A percentile compares a stretch with the other conserved stretches of the same genome.
Evolutionary conservation across 768 basidiomycete species (phyloP).

Genomic region (Lyophyllum decastes): DNA sequence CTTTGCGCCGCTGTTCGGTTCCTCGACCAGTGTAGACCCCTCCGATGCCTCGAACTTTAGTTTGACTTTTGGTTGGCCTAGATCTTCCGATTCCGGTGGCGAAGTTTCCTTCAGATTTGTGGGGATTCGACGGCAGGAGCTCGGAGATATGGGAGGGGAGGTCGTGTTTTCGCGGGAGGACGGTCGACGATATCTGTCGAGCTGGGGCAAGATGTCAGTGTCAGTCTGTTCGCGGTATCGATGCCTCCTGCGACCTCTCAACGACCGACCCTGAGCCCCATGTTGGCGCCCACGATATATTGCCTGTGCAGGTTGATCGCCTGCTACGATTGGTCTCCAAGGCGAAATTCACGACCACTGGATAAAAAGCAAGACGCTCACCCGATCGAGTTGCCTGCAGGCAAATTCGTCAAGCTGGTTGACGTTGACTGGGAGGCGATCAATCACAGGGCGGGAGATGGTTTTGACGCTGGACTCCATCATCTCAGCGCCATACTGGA

Average conservation of each 20-base stretch:
- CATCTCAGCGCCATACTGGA: constrained; percentile 84
- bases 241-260: no score
- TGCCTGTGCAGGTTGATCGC: no score
- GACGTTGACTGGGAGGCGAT: constrained; percentile 73
- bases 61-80: constrained; percentile 24
- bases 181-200: constrained; percentile 51
- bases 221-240: neutral
- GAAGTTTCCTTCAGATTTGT: constrained; percentile 8
- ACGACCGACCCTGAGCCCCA: no score
- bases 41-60: constrained; percentile 22
- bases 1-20: neutral
- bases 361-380: constrained; percentile 35
- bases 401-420: constrained; percentile 85
- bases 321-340: no score
- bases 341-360: no score
- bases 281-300: no score
- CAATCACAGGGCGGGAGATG: constrained; percentile 80
- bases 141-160: constrained; percentile 12
- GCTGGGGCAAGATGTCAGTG: constrained; percentile 26
- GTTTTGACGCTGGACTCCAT: constrained; percentile 83
- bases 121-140: constrained; percentile 9
- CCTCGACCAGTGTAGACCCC: constrained; percentile 17
- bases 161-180: constrained; percentile 28
- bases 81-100: constrained; percentile 11
- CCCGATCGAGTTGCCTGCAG: constrained; percentile 82